Evolutionary conservation across 2,329 filamentous ascomycete genomes (phyloP).

Genomic region (Pleoardoris graminearum): DNA sequence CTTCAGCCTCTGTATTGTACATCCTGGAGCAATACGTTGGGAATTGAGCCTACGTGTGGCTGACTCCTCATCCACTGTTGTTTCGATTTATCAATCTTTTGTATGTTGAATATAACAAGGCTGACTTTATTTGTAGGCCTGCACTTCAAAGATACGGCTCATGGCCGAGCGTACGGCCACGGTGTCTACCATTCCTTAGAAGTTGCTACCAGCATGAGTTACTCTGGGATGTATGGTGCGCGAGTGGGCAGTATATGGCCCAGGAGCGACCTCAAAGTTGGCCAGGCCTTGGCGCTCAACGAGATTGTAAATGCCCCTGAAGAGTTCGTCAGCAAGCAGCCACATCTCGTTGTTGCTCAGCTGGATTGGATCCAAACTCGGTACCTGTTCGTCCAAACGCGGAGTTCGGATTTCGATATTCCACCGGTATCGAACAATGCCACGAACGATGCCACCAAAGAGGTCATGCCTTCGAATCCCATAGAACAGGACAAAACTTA

Average conservation of each 20-base stretch:
- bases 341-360: slow-evolving; percentile 73
- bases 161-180: slow-evolving; percentile 75
- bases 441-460: slow-evolving; percentile 6
- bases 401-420: background rate
- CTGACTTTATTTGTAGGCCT: slow-evolving; percentile 51
- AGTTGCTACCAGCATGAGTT: slow-evolving; percentile 60
- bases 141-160: slow-evolving; percentile 63
- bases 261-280: slow-evolving; percentile 65
- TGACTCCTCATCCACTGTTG: background rate
- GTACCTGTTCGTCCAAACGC: slow-evolving; percentile 69
- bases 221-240: slow-evolving; percentile 39
- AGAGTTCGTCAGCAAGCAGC: slow-evolving; percentile 59
- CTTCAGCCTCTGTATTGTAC: no score
- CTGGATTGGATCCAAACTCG: slow-evolving; percentile 88
- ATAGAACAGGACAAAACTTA: slow-evolving; percentile 49
- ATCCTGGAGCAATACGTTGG: no score
- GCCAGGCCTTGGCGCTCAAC: slow-evolving; percentile 70
- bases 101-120: background rate
- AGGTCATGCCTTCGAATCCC: slow-evolving; percentile 28
- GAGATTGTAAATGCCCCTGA: slow-evolving; percentile 78
- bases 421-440: background rate
- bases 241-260: slow-evolving; percentile 57
- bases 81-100: no score
- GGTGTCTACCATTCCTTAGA: slow-evolving; percentile 78
- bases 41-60: no score